Evolutionary conservation across 2,329 filamentous ascomycete species (phyloP), one percentile per base, ranked within the genome.

Genomic region (Neofusicoccum kwambonambiense): DNA sequence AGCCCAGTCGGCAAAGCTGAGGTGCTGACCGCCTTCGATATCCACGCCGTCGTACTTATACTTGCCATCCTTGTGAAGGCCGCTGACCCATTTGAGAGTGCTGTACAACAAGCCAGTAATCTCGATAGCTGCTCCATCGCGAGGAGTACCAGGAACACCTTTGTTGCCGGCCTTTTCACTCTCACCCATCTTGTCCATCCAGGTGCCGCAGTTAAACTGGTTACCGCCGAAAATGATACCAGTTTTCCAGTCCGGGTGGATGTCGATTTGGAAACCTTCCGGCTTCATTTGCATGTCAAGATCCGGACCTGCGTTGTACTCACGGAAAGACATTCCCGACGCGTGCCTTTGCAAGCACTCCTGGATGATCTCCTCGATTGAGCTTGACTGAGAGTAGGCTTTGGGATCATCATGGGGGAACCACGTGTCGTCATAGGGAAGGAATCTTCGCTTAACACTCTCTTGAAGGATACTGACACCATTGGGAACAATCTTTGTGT

Each of bases 101-200:
- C 93, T 98, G 82, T 97, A 99, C 17, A 95, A 83, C 64, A 99
- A 85, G 54, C 95, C 96, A 0, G 90, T 97, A 74, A 99, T 98
- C 77, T 99, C 95, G 64, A 99, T 86, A 19, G 95, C 93, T 47
- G 95, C 93, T 35, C 95, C 95, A 75, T 99, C 96, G 71, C 96
- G 90, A 52, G 95, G 95, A n/a, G 95, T 99, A 8, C 93, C 95
- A 0, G 95, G 96, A 19, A 97, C 83, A 57, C 95, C 96, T 80
- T 97, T 98, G 73, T 89, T 97, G 65, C 90, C 90, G 15, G 96
- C 95, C 67, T 89, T 91, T 68, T 91, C 88, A 68, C 93, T 97
- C 77, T 99, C 95, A n/a, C 95, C 95, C 95, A 99, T 99, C 85
- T 99, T 99, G 83, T 99, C 95, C 93, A 97, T 97, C 95, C 95